These are phyloP conservation scores for Xylaria intraflava DNA, from an alignment of 495 filamentous ascomycete genomes.

Conservation along the genomic window DNA sequence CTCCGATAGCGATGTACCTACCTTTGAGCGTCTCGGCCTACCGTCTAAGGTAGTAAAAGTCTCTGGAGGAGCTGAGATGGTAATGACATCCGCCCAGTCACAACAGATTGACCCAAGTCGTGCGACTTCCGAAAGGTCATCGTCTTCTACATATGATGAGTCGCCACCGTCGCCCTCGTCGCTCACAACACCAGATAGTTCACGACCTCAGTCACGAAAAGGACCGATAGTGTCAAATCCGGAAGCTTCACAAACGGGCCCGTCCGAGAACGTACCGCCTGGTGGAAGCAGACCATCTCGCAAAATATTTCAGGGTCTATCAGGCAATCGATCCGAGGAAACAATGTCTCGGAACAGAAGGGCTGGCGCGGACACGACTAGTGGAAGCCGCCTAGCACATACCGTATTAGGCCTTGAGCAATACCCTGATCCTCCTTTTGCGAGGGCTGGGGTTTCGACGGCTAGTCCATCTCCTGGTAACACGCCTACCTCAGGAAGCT, in stretches of 20 bases:
- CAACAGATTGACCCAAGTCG: conserved; percentile 25
- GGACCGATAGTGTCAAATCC: conserved; percentile 12
- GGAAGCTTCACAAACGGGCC: not conserved
- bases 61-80: conserved; percentile 15
- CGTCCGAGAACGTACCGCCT: not conserved
- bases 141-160: conserved; percentile 41
- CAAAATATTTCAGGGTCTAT: not conserved
- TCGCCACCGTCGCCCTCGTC: conserved; percentile 33
- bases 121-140: conserved; percentile 37
- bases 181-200: conserved; percentile 41
- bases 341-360: conserved; percentile 9
- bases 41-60: conserved; percentile 21
- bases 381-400: conserved; percentile 32
- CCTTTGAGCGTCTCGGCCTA: conserved; percentile 25
- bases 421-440: conserved; percentile 7
- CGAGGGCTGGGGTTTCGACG: not conserved
- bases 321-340: conserved; percentile 4
- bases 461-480: conserved; percentile 10
- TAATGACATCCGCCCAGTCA: conserved; percentile 20
- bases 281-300: conserved; percentile 5
- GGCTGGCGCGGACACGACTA: conserved; percentile 3
- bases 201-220: conserved; percentile 38
- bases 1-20: conserved; percentile 25
- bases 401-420: conserved; percentile 29
- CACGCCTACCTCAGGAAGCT: conserved; percentile 14